Evolutionary conservation across 208 protist genomes (phyloP), one percentile per base, ranked within the genome.

Genomic region (Acanthamoeba rhysodes): DNA sequence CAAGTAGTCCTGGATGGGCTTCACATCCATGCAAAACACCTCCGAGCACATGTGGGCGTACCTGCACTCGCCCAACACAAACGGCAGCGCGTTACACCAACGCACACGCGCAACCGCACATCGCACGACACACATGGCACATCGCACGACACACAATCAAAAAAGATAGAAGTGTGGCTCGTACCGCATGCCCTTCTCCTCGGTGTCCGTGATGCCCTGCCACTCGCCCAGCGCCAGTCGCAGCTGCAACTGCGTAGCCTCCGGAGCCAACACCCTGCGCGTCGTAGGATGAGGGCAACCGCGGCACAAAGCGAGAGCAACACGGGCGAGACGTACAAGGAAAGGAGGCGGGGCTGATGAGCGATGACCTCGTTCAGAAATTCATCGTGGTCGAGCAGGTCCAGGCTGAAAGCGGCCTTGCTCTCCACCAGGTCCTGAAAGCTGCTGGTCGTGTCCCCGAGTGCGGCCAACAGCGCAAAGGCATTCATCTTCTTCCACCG

Each of bases 171-270:
- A 41, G 37, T 41, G 37, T 41, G 2, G 4, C 37, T 1, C 1
- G 70, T 78, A 78, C 70, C 70, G 70, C 70, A 78, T 78, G 70
- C 70, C 70, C 29, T 78, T 78, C 24, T 78, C 70, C 29, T 78
- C 32, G 29, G 70, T 78, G 29, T 78, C 70, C 10, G 70, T 48
- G 37, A 48, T 8, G 70, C 70, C 70, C n/a, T 78, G 32, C 70
- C 70, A 78, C 32, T 48, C 37, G n/a, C 70, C 70, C 20, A 78
- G n/a, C 8, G 70, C 70, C 70, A 78, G 16, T 8, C 37, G 29
- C n/a, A 78, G 70, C 16, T 48, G n/a, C 70, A 78, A n/a, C 29
- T 20, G 70, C 22, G 70, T n/a, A 16, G 70, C 70, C 37, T 78
- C 32, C 9, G 70, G 70, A 20, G 29, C 70, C 37, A 78, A 34